Evolutionary conservation across 2,329 filamentous ascomycete genomes (phyloP), one percentile per base, ranked within the genome.

Genomic region (Monosporascus sp.): DNA sequence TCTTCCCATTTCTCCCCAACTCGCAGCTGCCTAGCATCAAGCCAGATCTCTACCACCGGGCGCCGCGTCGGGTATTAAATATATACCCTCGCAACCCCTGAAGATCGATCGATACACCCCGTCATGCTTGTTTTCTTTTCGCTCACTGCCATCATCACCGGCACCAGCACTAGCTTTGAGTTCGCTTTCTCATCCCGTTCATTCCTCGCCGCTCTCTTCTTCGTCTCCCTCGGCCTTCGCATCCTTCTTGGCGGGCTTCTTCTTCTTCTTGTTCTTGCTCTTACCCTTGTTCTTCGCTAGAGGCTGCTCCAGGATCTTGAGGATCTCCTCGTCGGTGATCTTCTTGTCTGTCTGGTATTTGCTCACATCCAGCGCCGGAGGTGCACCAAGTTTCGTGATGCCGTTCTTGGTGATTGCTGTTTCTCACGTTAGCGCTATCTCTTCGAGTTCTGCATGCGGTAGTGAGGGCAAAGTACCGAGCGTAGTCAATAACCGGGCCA

Each of bases 341-440:
- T 97, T 97, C 84, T 97, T 97, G 73, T 97, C 92, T 36, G 90
- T 87, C 82, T 96, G 88, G 80, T 87, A 84, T 78, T 92, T 91
- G 69, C 80, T 82, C 57, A 94, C 71, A 68, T 97, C 90, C 59
- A 88, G 80, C 22, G 86, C 72, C 57, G 89, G 85, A 36, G 94
- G 87, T 25, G 82, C 86, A 65, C 90, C 86, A 54, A 99, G 78
- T 76, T 89, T 90, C 68, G 88, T 90, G 66, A 99, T 79, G 62
- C 94, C 94, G 72, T 97, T 97, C 85, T 99, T 99, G 67, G 91
- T 97, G 72, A 99, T 91, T 56, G 90, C 94, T 96, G 61, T 49
- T 54, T 49, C 17, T n/a, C 27, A 50, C 20, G 46, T 62, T 62
- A 66, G 65, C 49, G 54, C 57, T 49, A 53, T 35, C 39, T 25